Conservation (phyloP, 768 basidiomycete species). For the Clitopilus hobsonii region DNA sequence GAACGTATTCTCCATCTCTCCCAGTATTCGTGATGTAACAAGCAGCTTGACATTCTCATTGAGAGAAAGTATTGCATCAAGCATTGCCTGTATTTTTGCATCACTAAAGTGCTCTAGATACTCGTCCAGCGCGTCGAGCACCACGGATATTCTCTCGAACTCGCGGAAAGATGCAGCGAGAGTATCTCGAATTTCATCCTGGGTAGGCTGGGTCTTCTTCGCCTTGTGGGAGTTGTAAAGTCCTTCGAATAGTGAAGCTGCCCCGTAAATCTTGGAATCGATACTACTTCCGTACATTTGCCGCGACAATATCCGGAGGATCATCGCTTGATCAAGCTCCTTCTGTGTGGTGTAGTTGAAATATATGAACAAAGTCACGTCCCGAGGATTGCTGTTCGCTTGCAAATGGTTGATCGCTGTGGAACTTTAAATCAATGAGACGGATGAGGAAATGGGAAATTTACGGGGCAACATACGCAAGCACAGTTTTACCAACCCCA, state of each 20-base stretch:
- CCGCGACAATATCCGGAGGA: neutral
- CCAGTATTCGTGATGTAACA: neutral
- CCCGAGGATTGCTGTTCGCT: no score
- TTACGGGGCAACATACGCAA: neutral
- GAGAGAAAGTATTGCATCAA: neutral
- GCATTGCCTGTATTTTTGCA: neutral
- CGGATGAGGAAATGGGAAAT: neutral
- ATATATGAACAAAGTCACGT: neutral
- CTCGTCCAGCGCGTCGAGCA: neutral
- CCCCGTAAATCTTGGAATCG: neutral
- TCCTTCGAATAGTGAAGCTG: neutral
- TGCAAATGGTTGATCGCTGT: neutral
- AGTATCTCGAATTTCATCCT: neutral
- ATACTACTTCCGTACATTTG: neutral
- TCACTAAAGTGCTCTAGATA: neutral
- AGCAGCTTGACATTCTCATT: neutral
- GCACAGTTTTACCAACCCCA: neutral
- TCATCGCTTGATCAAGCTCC: neutral
- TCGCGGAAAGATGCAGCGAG: neutral
- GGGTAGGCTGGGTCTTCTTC: neutral
- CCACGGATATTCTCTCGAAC: neutral
- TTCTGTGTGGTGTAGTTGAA: neutral
- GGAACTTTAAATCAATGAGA: neutral
- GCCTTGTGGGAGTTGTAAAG: neutral
- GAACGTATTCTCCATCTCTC: neutral